These are phyloP conservation scores for Cladosporium halotolerans DNA, from an alignment of 2,329 filamentous ascomycete species.

Conservation along the genomic window DNA sequence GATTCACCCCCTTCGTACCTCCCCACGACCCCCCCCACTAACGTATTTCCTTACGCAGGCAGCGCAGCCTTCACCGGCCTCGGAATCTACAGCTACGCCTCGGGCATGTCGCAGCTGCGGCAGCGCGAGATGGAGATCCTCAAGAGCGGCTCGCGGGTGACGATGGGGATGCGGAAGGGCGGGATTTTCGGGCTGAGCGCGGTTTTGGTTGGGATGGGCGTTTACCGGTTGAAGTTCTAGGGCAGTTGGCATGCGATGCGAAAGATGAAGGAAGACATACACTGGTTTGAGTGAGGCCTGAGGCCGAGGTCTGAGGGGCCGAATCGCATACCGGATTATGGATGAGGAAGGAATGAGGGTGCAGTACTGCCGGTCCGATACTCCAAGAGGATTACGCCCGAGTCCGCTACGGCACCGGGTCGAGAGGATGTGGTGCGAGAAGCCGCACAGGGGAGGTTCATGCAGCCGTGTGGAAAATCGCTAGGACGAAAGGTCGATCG, in stretches of 20 bases:
- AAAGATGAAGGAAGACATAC: no score
- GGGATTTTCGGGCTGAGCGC: conserved; percentile 37
- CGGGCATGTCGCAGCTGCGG: conserved; percentile 39
- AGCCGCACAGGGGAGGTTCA: no score
- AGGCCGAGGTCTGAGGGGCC: neutral
- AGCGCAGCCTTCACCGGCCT: conserved; percentile 41
- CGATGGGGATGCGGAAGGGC: conserved; percentile 34
- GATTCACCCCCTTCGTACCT: no score
- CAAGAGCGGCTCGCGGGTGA: conserved; percentile 36
- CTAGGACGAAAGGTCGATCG: no score
- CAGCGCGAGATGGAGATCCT: conserved; percentile 36
- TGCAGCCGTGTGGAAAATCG: no score
- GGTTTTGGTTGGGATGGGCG: conserved; percentile 38
- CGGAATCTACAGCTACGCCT: conserved; percentile 41
- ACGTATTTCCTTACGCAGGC: conserved; percentile 25
- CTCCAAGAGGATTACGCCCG: no score
- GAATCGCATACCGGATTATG: no score
- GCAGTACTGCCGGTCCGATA: no score
- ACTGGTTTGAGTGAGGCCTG: neutral
- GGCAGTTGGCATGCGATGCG: no score
- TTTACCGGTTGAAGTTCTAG: conserved; percentile 35
- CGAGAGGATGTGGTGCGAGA: no score
- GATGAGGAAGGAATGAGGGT: no score
- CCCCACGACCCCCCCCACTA: neutral
- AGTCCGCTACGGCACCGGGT: no score